Evolutionary conservation across 305 asterid species (phyloP), one percentile per base, ranked within the genome.

Genomic region (Fraxinus paxiana): DNA sequence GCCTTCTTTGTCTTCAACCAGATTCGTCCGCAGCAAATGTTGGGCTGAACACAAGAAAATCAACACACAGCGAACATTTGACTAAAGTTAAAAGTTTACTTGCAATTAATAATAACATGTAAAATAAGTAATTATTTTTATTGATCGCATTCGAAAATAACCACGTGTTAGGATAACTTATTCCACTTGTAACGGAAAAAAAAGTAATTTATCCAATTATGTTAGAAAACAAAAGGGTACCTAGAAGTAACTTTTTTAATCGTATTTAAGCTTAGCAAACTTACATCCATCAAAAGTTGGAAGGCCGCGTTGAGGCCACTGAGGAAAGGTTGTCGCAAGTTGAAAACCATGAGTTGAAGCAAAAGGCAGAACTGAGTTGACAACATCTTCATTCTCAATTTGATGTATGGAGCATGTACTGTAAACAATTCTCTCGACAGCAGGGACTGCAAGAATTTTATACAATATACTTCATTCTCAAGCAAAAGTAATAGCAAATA

Each of bases 271-370:
- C 5, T 59, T 20, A 13, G 37, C 3, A 71, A 38, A 86, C 95
- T 90, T 87, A 95, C 99, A 88, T 78, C 97, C 98, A 77, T 81
- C 86, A 69, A 96, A 80, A 37, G 90, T 87, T 28, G 97, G 97
- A 77, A 92, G 96, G 43, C 99, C 99, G n/a, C 98, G 98, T 59
- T 92, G 91, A 84, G 92, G 92, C 98, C 98, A 94, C 31, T 86
- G 89, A 56, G 97, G 94, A 77, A 91, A 81, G 38, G 88, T 54
- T 2, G 95, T 86, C 33, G 84, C 91, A 24, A 96, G 90, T 70
- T 89, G 87, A 85, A 96, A 96, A 79, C 93, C 97, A 78, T 24
- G 86, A 74, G 98, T 87, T 28, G 90, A 82, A 78, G 99, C 99
- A 48, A 92, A 83, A 75, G 90, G 91, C 82, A 91, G 76, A 80